A percentile compares a stretch with the other conserved stretches of the same genome.
These are phyloP conservation scores for Volvariella surrecta DNA, from an alignment of 1,284 basidiomycete species.

Conservation along the genomic window DNA sequence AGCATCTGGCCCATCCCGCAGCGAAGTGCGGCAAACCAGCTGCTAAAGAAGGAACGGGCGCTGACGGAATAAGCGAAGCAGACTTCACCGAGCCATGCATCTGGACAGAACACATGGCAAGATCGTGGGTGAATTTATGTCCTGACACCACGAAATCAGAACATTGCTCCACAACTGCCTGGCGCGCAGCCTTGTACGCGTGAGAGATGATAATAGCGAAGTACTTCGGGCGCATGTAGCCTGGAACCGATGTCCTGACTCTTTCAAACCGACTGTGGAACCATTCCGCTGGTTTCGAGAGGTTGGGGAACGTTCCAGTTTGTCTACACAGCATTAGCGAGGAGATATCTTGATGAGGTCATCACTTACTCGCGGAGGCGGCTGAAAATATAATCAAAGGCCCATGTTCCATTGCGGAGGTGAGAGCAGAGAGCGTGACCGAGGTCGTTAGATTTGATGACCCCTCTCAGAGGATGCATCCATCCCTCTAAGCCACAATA, in stretches of 20 bases:
- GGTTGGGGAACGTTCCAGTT: slow-evolving; percentile 52
- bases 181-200: slow-evolving; percentile 84
- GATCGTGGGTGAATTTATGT: slow-evolving; percentile 82
- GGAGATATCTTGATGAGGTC: slow-evolving; percentile 1
- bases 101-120: slow-evolving; percentile 82
- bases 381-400: slow-evolving; percentile 74
- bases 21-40: slow-evolving; percentile 95
- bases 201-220: slow-evolving; percentile 85
- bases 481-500: slow-evolving; percentile 95
- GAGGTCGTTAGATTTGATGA: slow-evolving; percentile 85
- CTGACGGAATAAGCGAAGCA: slow-evolving; percentile 73
- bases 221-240: slow-evolving; percentile 89
- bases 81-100: slow-evolving; percentile 88
- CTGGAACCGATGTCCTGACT: slow-evolving; percentile 66
- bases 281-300: slow-evolving; percentile 72
- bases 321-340: slow-evolving; percentile 41
- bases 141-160: slow-evolving; percentile 81
- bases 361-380: slow-evolving; percentile 63
- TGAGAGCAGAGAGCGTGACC: slow-evolving; percentile 87
- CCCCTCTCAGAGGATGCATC: slow-evolving; percentile 80
- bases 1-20: slow-evolving; percentile 86
- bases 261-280: slow-evolving; percentile 77
- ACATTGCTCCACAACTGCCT: slow-evolving; percentile 74
- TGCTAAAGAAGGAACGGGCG: slow-evolving; percentile 73
- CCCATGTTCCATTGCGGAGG: slow-evolving; percentile 82